Base-by-base conservation (phyloP, 2,329 filamentous ascomycete species). In the Camillea tinctor region DNA sequence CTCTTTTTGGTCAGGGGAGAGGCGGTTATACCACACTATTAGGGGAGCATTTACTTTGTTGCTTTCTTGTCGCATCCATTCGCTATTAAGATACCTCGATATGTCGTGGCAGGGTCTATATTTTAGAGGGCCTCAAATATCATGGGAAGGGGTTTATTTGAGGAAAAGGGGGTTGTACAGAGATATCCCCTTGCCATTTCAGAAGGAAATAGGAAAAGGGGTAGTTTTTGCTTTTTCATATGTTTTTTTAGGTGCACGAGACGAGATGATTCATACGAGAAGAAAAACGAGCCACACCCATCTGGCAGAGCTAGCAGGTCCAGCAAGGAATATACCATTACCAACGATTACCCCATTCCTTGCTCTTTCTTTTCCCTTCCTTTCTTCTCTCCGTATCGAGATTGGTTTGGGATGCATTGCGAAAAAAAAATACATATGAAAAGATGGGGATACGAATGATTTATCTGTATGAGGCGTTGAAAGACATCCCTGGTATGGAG, bases 1-100 rank as follows among this genome's bases (percentile, higher is more conserved):
- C 44, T 64, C 22, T 36, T 30, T 20, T 49, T 62, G 62, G 63
- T 52, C 23, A 52, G n/a, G 55, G 66, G 63, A 61, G 60, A 60
- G 60, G 63, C 61, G 61, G 65, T 64, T 68, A 68, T 67, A 67
- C 64, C 64, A 68, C 59, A 63, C 30, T 52, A 40, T 15, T 30
- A 60, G 58, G 63, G 60, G 61, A 55, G 58, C 58, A 62, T 56
- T 56, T 60, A 55, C 62, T 55, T 56, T 63, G 56, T 60, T 15
- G 21, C 17, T 59, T 60, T n/a, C n/a, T 11, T 15, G 40, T 57
- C 49, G 23, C 62, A 51, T 57, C 48, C n/a, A 40, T 59, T 57
- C 52, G 52, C 36, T 55, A 53, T 36, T 54, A 50, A 60, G 59
- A 51, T 24, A 51, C 49, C 36, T 44, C 36, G 36, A 3, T 40